A percentile compares a stretch with the other conserved stretches of the same genome.
Conservation (phyloP, 306 rosid genomes). For the Hippophae gyantsensis region DNA sequence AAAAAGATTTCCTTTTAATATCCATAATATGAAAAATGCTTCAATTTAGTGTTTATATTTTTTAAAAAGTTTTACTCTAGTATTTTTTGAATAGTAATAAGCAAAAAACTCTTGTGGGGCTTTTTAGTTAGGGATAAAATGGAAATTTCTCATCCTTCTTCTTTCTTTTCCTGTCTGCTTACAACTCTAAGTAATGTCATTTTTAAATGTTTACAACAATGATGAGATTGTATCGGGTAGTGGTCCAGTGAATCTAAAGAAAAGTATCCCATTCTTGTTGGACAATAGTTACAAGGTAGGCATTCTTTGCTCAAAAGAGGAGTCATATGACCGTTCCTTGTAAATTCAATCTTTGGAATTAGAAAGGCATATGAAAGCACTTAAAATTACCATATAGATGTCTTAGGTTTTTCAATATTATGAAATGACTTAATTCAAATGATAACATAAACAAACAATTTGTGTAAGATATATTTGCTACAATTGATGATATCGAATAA, state of each 20-base stretch:
- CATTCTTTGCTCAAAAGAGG: constrained; percentile 73
- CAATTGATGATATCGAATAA: background rate
- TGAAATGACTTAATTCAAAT: constrained; percentile 9
- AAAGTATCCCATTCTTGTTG: constrained; percentile 63
- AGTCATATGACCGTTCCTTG: constrained; percentile 76
- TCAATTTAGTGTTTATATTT: no score
- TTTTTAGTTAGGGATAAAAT: no score
- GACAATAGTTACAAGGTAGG: constrained; percentile 42
- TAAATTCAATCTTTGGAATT: constrained; percentile 72
- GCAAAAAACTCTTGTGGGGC: no score
- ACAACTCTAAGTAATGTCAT: no score
- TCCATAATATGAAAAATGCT: no score
- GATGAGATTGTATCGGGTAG: constrained; percentile 42
- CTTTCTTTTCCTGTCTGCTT: no score
- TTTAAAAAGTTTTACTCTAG: no score
- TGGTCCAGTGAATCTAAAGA: constrained; percentile 78
- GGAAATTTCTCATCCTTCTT: no score
- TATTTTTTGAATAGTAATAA: no score
- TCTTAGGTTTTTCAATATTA: background rate
- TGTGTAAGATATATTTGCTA: background rate
- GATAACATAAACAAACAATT: background rate
- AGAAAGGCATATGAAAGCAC: constrained; percentile 21
- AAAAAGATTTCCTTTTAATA: no score
- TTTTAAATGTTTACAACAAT: constrained; percentile 26
- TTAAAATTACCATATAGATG: constrained; percentile 11